A percentile compares a stretch with the other conserved stretches of the same genome.
phyloP scores from a whole-genome alignment of 345 rosid species.

The Syzygium aromaticum region DNA sequence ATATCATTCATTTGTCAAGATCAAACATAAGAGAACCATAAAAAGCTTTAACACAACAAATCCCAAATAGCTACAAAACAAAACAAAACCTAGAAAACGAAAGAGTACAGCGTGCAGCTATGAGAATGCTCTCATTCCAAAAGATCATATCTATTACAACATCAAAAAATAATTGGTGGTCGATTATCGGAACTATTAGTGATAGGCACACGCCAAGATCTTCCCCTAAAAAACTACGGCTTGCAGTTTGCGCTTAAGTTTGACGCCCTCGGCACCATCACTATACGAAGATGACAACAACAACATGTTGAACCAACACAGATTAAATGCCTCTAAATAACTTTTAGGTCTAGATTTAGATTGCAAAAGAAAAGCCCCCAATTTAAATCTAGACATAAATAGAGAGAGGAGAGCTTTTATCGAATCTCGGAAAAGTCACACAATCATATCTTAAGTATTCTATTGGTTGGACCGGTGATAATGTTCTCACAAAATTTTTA shows the following conservation, averaged over 20 bases:
- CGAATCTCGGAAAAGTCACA: neutral
- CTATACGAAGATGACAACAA: neutral
- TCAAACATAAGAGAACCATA: neutral
- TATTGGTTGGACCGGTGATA: neutral
- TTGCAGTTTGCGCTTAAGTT: neutral
- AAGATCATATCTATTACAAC: neutral
- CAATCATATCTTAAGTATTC: neutral
- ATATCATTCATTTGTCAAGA: too few species aligned
- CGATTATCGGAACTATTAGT: too few species aligned
- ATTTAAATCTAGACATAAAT: neutral
- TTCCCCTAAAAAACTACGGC: neutral
- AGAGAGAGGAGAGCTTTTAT: neutral
- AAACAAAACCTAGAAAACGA: neutral
- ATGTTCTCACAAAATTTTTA: neutral
- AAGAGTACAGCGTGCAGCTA: neutral
- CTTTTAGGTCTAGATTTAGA: neutral
- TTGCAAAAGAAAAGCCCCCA: neutral
- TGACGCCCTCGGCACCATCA: neutral
- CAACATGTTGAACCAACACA: neutral
- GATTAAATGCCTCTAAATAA: neutral
- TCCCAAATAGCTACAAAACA: neutral
- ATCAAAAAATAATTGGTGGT: too few species aligned
- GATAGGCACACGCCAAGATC: rapidly evolving
- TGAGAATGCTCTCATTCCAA: neutral
- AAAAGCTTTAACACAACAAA: neutral